A percentile compares a stretch with the other conserved stretches of the same genome.
These are phyloP conservation scores for Leishmania amazonensis DNA, from an alignment of 208 protist species.

Conservation along the genomic window DNA sequence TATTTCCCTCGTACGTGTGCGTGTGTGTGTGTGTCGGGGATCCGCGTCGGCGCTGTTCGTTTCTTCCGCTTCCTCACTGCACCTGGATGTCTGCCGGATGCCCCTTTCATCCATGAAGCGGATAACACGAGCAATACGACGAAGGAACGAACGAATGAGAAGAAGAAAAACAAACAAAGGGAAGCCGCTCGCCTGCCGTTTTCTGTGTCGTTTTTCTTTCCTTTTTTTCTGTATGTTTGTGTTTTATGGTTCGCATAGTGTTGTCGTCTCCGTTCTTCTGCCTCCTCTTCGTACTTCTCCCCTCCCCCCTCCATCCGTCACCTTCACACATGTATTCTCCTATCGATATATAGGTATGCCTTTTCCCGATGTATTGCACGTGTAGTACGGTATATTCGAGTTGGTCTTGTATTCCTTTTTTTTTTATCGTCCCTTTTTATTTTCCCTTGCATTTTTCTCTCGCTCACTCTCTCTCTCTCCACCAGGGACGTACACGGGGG, in stretches of 20 bases:
- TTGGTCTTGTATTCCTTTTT: not conserved
- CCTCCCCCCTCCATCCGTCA: not conserved
- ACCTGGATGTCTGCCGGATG: too few species aligned
- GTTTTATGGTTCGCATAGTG: not conserved
- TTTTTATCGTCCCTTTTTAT: too few species aligned
- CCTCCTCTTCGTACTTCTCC: not conserved
- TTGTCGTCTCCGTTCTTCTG: not conserved
- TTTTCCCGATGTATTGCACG: not conserved
- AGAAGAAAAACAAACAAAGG: too few species aligned
- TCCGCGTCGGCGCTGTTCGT: not conserved
- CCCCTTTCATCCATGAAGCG: too few species aligned
- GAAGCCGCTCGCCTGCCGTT: too few species aligned
- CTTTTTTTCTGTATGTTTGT: not conserved
- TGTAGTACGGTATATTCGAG: not conserved
- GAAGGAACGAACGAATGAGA: too few species aligned
- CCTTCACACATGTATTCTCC: not conserved
- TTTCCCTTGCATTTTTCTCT: not conserved
- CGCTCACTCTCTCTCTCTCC: not conserved
- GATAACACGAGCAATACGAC: too few species aligned
- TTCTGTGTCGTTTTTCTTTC: too few species aligned
- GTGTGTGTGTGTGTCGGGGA: too few species aligned
- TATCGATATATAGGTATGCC: not conserved
- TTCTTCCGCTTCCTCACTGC: not conserved
- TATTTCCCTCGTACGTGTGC: too few species aligned
- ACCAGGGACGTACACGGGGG: not conserved